These are phyloP conservation scores for Syncephalastrum sp. DNA, from an alignment of 371 early-diverging fungal species.

Conservation along the genomic window DNA sequence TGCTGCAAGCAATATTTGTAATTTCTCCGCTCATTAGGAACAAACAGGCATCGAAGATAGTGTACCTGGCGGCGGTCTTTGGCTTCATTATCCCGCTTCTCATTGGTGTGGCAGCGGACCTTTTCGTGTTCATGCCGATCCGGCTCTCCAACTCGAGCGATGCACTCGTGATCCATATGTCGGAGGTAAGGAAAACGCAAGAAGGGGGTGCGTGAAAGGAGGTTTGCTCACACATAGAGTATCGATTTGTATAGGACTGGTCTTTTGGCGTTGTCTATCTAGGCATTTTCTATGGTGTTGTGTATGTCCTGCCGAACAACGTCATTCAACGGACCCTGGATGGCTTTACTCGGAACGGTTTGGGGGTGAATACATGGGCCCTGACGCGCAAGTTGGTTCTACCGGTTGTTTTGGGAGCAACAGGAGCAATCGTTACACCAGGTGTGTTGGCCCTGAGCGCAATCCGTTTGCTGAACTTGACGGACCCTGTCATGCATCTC, in stretches of 20 bases:
- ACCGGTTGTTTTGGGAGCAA: slow-evolving; percentile 24
- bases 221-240: background rate
- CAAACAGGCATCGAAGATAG: slow-evolving; percentile 17
- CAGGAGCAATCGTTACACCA: slow-evolving; percentile 20
- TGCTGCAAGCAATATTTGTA: background rate
- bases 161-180: slow-evolving; percentile 41
- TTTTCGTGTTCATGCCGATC: slow-evolving; percentile 58
- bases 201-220: background rate
- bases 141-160: slow-evolving; percentile 30
- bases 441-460: slow-evolving; percentile 19
- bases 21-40: slow-evolving; percentile 1
- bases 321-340: slow-evolving; percentile 29
- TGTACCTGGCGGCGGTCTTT: slow-evolving; percentile 40
- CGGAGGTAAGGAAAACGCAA: slow-evolving; percentile 40
- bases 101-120: slow-evolving; percentile 54
- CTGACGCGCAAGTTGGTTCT: slow-evolving; percentile 34
- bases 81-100: slow-evolving; percentile 56
- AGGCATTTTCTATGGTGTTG: slow-evolving; percentile 48
- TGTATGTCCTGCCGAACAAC: slow-evolving; percentile 49
- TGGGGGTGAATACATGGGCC: slow-evolving; percentile 22
- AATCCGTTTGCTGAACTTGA: slow-evolving; percentile 9
- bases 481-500: slow-evolving; percentile 18
- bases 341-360: slow-evolving; percentile 28
- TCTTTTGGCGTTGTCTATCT: slow-evolving; percentile 58
- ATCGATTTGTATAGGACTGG: slow-evolving; percentile 47